Evolutionary conservation across 805 yeast genomes (phyloP), one percentile per base, ranked within the genome.

Genomic region (Spathaspora passalidarum): DNA sequence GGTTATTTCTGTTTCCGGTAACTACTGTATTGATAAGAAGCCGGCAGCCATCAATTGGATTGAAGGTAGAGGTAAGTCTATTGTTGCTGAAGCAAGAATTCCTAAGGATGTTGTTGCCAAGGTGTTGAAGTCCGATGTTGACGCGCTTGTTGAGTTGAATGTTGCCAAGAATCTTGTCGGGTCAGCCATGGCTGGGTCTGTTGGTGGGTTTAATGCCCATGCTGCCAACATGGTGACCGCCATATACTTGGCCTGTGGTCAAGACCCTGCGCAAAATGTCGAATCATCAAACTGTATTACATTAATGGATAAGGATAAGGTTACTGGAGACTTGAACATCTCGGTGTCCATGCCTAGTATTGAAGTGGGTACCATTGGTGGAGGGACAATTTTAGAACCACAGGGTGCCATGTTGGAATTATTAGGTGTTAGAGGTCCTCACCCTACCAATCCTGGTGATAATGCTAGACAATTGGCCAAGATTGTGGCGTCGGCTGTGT

Each of bases 241-340:
- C 9, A 84, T 94, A 20, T 94, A 71, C 65, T 72, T 94, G 53
- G 99, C 99, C 4, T 81, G 96, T 48, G 99, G 99, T 47, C 99
- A 94, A 74, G 99, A 94, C 69, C 99, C 99, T n/a, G 99, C 99
- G 1, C 99, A 94, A 72, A 94, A 94, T 61, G 97, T 94, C 44
- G 99, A 92, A 72, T 84, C 95, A 49, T 89, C 97, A 25, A 92
- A 91, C 69, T 94, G 99, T 84, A 92, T 94, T 49, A 94, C 99
- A 1, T 75, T 94, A 55, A 91, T 94, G 96, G 40, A 47, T 21
- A 83, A 84, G 59, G 72, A 67, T 9, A 73, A 68, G 10, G 75
- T 78, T 35, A 65, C 62, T 44, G 99, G 97, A 11, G 88, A 88
- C 60, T 77, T 94, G 61, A 85, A 81, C 55, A 86, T 94, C 34